These are phyloP conservation scores for Halophytophthora polymorphica DNA, from an alignment of 352 stramenopile species.

Conservation along the genomic window DNA sequence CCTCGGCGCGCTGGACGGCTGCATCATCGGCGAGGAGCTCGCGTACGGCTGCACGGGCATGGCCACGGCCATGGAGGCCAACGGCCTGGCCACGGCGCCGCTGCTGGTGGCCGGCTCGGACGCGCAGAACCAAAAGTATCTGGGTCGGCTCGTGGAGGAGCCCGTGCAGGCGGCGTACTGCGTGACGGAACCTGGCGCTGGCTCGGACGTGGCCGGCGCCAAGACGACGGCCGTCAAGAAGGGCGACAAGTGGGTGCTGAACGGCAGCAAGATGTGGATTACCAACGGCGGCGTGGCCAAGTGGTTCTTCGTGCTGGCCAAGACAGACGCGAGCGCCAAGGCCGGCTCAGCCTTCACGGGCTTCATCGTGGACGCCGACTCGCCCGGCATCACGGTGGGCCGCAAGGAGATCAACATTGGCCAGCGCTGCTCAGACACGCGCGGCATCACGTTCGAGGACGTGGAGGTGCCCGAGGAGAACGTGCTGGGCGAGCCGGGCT, in stretches of 20 bases:
- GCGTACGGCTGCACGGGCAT: constrained; percentile 90
- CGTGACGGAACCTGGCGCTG: constrained; percentile 88
- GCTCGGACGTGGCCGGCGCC: constrained; percentile 85
- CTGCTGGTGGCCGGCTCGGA: constrained; percentile 83
- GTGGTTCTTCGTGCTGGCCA: constrained; percentile 90
- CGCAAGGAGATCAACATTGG: constrained; percentile 92
- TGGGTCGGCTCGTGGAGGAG: constrained; percentile 78
- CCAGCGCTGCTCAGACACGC: constrained; percentile 89
- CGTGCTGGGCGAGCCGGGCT: constrained; percentile 80
- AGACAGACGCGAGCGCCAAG: constrained; percentile 76
- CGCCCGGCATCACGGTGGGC: constrained; percentile 82
- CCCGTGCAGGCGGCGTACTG: constrained; percentile 86
- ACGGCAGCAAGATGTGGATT: constrained; percentile 94
- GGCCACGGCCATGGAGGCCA: constrained; percentile 90
- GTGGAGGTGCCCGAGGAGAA: constrained; percentile 87
- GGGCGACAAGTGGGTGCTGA: constrained; percentile 92
- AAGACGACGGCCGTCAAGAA: constrained; percentile 92
- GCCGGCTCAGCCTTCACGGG: constrained; percentile 85
- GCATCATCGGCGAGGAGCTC: constrained; percentile 88
- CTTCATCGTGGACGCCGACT: constrained; percentile 88
- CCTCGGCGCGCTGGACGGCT: constrained; percentile 76
- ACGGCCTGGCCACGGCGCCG: constrained; percentile 76
- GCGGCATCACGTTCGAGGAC: constrained; percentile 90
- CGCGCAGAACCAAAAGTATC: constrained; percentile 84
- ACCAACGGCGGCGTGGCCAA: constrained; percentile 91